These are phyloP conservation scores for Ocimum tenuiflorum DNA, from an alignment of 257 asterid species.

Conservation along the genomic window DNA sequence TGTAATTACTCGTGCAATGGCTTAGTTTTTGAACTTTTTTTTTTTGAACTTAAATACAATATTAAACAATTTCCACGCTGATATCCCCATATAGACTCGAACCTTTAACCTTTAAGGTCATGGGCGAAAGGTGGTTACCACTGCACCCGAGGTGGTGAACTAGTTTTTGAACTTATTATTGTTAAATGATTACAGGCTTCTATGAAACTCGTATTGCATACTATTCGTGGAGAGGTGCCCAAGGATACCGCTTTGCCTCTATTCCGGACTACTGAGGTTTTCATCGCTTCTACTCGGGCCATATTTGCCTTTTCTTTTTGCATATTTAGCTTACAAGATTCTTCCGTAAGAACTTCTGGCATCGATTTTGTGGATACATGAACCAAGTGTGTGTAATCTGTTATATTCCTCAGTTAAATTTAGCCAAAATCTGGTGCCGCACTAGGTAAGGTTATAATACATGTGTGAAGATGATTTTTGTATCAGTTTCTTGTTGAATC, in stretches of 20 bases:
- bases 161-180: neutral
- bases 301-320: neutral
- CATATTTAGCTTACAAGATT: neutral
- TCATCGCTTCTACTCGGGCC: neutral
- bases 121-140: too few species aligned
- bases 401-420: conserved; percentile 10
- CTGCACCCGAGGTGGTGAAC: too few species aligned
- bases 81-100: too few species aligned
- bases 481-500: too few species aligned
- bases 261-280: conserved; percentile 71
- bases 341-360: neutral
- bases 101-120: too few species aligned
- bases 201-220: conserved; percentile 82
- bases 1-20: neutral
- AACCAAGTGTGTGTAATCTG: conserved; percentile 9
- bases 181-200: conserved; percentile 45
- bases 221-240: conserved; percentile 67
- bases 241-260: conserved; percentile 50
- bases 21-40: neutral
- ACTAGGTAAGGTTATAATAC: too few species aligned
- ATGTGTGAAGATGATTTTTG: too few species aligned
- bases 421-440: neutral
- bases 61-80: too few species aligned
- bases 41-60: too few species aligned
- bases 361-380: neutral